Base-by-base conservation (phyloP, 192 early-diverging fungal species). In the Gamsiella multidivaricata region DNA sequence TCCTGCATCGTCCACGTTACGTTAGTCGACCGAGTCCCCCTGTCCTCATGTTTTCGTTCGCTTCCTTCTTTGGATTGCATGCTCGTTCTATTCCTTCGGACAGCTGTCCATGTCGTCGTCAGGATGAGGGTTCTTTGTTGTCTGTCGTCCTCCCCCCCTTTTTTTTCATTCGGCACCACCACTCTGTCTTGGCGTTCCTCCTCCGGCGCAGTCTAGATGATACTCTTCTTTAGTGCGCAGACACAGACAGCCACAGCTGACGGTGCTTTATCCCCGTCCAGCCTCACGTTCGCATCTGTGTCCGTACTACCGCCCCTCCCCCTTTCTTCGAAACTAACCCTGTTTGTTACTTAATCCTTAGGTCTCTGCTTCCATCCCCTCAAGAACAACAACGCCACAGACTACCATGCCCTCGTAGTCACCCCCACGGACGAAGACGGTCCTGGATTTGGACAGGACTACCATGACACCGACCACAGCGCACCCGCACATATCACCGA, bases 341-440 rank as follows among this genome's bases (percentile, higher is more conserved):
- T 28, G 18, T 52, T 22, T 28, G 11, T n/a, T 41, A 25, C 18
- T 39, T 41, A 8, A 55, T 55, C 14, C 34, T 32, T 65, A 73
- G 70, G 70, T 15, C 61, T 73, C 8, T 73, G 70, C 61, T 34
- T 65, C 26, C 46, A 51, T 31, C 62, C 70, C 15, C 32, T 56
- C 36, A 73, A 52, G 41, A 55, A 41, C 45, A 53, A 20, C 55
- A 32, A n/a, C 5, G 17, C 61, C 22, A 47, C 31, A 36, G 61
- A 73, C 26, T 73, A 73, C 29, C 70, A 73, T 29, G 9, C 32
- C 18, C 52, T 73, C 18, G 61, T 73, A n/a, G 45, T 51, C 12
- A 73, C 70, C 46, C 70, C 70, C 15, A 31, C 46, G 3, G 70
- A 73, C 25, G 70, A 73, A 36, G 70, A 65, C 11, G 70, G 47